phyloP scores from a whole-genome alignment of 768 basidiomycete species.

The Lactarius psammicola region DNA sequence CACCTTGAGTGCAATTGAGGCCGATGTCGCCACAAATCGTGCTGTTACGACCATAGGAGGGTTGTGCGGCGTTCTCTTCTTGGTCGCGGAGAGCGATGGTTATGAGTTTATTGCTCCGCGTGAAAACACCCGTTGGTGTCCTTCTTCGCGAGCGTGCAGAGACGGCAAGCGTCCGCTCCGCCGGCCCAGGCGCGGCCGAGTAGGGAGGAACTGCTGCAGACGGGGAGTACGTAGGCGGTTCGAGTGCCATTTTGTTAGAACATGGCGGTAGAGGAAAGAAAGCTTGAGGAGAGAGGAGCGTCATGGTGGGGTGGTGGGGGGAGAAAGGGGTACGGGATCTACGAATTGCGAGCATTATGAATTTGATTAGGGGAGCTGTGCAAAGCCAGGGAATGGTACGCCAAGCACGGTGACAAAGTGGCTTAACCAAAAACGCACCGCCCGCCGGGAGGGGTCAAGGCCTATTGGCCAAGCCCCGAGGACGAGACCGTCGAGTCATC shows the following conservation, averaged over 20 bases:
- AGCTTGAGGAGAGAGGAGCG: background rate
- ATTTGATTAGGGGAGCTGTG: constrained; percentile 8
- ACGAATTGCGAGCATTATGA: background rate
- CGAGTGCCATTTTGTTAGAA: background rate
- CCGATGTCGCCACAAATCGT: constrained; percentile 45
- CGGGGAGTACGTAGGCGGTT: constrained; percentile 54
- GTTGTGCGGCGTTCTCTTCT: constrained; percentile 39
- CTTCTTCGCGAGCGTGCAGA: constrained; percentile 36
- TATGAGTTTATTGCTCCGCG: constrained; percentile 40
- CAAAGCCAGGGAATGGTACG: background rate
- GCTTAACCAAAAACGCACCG: background rate
- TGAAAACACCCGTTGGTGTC: constrained; percentile 42
- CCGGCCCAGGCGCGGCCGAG: constrained; percentile 50
- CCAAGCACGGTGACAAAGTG: constrained; percentile 1
- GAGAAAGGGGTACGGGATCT: constrained; percentile 9
- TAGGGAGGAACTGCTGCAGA: constrained; percentile 57
- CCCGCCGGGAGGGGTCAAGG: background rate
- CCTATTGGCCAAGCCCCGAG: background rate
- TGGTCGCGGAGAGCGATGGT: constrained; percentile 50
- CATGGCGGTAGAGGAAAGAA: background rate
- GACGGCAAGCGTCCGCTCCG: constrained; percentile 53
- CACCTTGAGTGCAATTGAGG: constrained; percentile 40
- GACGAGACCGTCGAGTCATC: constrained; percentile 9
- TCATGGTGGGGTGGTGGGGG: constrained; percentile 4
- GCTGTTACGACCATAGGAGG: constrained; percentile 46